Percentiles rank a stretch among this genome's conserved stretches.
These are phyloP conservation scores for Blastomyces parvus DNA, from an alignment of 2,329 filamentous ascomycete species.

Conservation along the genomic window DNA sequence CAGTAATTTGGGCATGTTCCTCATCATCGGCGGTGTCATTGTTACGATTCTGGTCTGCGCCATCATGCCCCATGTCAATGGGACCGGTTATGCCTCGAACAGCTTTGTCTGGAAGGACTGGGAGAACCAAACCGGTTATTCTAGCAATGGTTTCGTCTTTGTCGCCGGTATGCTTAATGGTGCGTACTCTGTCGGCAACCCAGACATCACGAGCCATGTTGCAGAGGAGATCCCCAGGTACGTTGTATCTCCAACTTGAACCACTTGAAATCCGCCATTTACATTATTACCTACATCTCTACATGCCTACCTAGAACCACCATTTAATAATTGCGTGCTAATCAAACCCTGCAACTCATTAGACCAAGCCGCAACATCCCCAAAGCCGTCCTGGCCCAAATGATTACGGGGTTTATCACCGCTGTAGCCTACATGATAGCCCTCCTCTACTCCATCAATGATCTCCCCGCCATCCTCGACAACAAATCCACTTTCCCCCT, in stretches of 20 bases:
- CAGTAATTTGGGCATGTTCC: constrained; percentile 47
- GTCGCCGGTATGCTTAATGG: constrained; percentile 59
- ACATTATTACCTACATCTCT: not conserved
- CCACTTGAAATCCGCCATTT: not conserved
- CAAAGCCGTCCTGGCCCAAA: constrained; percentile 43
- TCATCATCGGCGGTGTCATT: constrained; percentile 46
- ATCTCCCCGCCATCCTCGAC: constrained; percentile 34
- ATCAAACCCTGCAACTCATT: constrained; percentile 4
- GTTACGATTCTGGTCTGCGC: constrained; percentile 46
- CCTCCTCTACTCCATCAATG: constrained; percentile 43
- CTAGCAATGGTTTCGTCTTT: constrained; percentile 53
- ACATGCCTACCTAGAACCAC: not conserved
- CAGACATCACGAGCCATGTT: constrained; percentile 56
- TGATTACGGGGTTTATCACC: constrained; percentile 39
- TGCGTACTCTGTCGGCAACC: constrained; percentile 57
- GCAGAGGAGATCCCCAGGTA: constrained; percentile 53
- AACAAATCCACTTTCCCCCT: constrained; percentile 38
- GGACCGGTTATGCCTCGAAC: constrained; percentile 38
- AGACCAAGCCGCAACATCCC: constrained; percentile 39
- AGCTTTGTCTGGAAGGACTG: constrained; percentile 48
- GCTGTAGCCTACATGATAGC: constrained; percentile 43
- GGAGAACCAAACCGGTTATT: constrained; percentile 39
- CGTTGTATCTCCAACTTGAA: constrained; percentile 5
- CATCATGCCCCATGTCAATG: constrained; percentile 44
- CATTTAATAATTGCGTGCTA: not conserved